Evolutionary conservation across 352 stramenopile species (phyloP).

Genomic region (Sclerospora graminicola): DNA sequence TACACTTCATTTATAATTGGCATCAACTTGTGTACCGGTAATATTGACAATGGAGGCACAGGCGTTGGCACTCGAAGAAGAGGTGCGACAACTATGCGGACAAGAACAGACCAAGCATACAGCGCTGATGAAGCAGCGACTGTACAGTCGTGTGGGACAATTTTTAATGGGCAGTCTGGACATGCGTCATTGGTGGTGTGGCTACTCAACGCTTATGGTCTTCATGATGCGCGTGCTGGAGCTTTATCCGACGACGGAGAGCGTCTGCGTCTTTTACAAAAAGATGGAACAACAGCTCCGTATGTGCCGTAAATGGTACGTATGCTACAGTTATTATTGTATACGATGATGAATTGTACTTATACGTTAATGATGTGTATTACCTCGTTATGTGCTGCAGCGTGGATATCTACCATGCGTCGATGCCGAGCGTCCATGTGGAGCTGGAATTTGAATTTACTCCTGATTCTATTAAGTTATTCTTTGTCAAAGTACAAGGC

Average conservation of each 20-base stretch:
- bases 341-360: neutral
- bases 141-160: conserved; percentile 68
- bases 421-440: conserved; percentile 53
- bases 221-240: conserved; percentile 85
- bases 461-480: conserved; percentile 49
- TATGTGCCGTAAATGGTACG: conserved; percentile 54
- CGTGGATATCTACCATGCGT: conserved; percentile 78
- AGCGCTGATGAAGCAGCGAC: conserved; percentile 43
- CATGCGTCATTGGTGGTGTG: conserved; percentile 71
- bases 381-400: conserved; percentile 13
- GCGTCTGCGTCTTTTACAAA: conserved; percentile 65
- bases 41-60: conserved; percentile 15
- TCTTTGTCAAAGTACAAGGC: conserved; percentile 67
- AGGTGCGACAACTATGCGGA: conserved; percentile 27
- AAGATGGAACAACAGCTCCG: conserved; percentile 57
- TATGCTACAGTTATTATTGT: neutral
- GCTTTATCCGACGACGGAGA: conserved; percentile 58
- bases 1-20: too few species aligned
- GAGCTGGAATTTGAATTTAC: conserved; percentile 79
- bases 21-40: too few species aligned
- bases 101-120: conserved; percentile 27
- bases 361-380: neutral
- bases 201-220: conserved; percentile 68
- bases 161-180: conserved; percentile 63
- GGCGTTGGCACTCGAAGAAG: conserved; percentile 28